phyloP scores from a whole-genome alignment of 1,284 basidiomycete species.

The Rhodofomes roseus region DNA sequence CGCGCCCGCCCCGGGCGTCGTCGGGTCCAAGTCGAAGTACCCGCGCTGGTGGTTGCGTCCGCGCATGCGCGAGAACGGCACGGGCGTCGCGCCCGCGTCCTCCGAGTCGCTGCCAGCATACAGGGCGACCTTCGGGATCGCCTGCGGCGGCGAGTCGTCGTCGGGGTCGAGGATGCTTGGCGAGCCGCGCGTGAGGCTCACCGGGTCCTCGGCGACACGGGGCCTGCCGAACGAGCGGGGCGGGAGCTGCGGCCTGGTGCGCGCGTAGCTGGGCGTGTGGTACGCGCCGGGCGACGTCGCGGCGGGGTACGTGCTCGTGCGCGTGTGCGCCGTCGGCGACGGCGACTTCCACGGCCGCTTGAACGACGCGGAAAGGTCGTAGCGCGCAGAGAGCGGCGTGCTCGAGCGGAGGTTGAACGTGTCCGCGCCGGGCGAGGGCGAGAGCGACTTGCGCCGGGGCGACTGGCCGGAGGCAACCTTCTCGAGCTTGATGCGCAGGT shows the following conservation, averaged over 20 bases:
- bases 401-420: slow-evolving; percentile 29
- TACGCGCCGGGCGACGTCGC: slow-evolving; percentile 32
- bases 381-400: slow-evolving; percentile 43
- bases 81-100: slow-evolving; percentile 18
- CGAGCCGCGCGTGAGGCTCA: slow-evolving; percentile 23
- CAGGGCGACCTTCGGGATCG: background rate
- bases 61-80: slow-evolving; percentile 15
- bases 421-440: slow-evolving; percentile 10
- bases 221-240: background rate
- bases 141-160: slow-evolving; percentile 10
- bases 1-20: slow-evolving; percentile 10
- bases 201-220: background rate
- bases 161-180: slow-evolving; percentile 20
- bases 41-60: slow-evolving; percentile 25
- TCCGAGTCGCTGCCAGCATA: slow-evolving; percentile 14
- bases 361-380: slow-evolving; percentile 51
- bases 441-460: slow-evolving; percentile 16
- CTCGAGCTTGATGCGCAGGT: slow-evolving; percentile 54
- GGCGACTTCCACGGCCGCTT: slow-evolving; percentile 40
- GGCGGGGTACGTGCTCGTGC: slow-evolving; percentile 36
- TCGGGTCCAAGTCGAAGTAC: slow-evolving; percentile 24
- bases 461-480: slow-evolving; percentile 42
- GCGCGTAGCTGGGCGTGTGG: background rate
- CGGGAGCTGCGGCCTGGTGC: slow-evolving; percentile 15
- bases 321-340: slow-evolving; percentile 25